Evolutionary conservation across 2,329 filamentous ascomycete species (phyloP).

Genomic region (Calonectria hawksworthii): DNA sequence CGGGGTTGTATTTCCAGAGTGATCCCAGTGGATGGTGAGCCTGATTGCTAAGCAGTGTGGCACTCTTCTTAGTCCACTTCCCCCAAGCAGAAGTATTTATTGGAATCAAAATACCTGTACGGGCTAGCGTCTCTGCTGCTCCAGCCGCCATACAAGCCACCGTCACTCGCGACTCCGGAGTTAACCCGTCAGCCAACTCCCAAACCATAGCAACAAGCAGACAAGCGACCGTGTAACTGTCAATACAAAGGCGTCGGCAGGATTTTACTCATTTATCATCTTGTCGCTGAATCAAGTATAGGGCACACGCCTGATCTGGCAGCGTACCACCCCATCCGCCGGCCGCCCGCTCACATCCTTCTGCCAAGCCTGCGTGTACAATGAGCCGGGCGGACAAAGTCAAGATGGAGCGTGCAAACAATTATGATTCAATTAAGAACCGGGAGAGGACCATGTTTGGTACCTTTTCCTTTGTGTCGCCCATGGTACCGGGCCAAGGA

Average conservation of each 20-base stretch:
- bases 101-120: not conserved
- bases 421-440: constrained; percentile 8
- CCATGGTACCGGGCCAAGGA: not conserved
- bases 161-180: not conserved
- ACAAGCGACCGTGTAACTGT: not conserved
- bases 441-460: constrained; percentile 7
- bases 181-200: not conserved
- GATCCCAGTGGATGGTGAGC: not conserved
- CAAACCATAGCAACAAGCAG: not conserved
- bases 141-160: not conserved
- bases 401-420: constrained; percentile 5
- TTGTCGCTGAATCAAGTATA: not conserved
- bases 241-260: not conserved
- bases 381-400: not conserved
- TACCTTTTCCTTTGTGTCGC: not conserved
- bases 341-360: not conserved
- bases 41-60: constrained; percentile 11
- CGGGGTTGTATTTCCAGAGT: not conserved
- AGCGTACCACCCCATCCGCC: not conserved
- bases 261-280: not conserved
- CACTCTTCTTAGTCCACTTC: not conserved
- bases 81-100: not conserved
- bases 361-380: not conserved
- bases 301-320: not conserved
- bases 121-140: not conserved